Base-by-base conservation (phyloP, 805 yeast species). In the Hanseniaspora vineae region DNA sequence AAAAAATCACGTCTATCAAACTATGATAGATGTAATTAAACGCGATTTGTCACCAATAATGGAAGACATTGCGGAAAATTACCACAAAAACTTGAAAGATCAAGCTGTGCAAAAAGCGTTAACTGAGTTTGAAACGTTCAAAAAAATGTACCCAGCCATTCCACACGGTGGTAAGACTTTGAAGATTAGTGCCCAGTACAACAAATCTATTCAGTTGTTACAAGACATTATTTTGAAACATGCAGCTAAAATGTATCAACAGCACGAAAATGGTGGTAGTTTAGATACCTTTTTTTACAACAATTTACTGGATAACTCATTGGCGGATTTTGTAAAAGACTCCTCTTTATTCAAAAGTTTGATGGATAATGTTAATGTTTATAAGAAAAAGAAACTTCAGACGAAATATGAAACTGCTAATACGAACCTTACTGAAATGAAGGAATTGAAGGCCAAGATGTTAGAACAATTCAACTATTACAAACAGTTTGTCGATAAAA, bases 51-150 rank as follows among this genome's bases (percentile, higher is more conserved):
- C 19, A 51, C 44, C 48, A 0, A 59, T 76, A 6, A 63, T 82
- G 54, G 54, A 60, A 1, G 67, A 69, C 42, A 63, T 82, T 58
- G 59, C 70, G 6, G 59, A 69, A 6, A 72, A 78, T 49, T 81
- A 81, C 57, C 82, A 84, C 56, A 88, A 85, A 40, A 83, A 84
- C 59, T 81, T 81, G 66, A 84, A 84, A 58, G 89, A 84, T 61
- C 69, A 73, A 10, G 84, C 81, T 0, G 90, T 84, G 8, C 81
- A 80, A 56, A 10, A 14, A n/a, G 17, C 19, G 6, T 37, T 37
- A 14, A 37, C 12, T 6, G 19, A 37, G 17, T 37, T n/a, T 37
- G 19, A 37, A n/a, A n/a, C 3, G 3, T 37, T 37, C 17, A n/a
- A n/a, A 37, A 14, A n/a, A 5, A 15, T n/a, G 17, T 10, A 37